Evolutionary conservation across 305 asterid species (phyloP).

Genomic region (Vinca major): DNA sequence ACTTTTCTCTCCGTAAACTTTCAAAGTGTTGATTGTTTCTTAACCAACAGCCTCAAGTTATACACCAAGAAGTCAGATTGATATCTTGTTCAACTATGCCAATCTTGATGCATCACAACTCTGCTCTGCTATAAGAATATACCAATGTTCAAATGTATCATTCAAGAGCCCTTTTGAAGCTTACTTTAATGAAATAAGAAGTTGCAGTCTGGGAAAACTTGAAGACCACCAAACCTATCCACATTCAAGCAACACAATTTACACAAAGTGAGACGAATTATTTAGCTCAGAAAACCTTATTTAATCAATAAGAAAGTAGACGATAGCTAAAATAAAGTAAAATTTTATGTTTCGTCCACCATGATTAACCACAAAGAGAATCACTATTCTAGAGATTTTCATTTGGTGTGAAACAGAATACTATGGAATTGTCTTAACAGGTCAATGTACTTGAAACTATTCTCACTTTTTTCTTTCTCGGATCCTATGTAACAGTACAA

Average conservation of each 20-base stretch:
- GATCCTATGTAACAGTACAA: background rate
- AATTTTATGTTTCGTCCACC: background rate
- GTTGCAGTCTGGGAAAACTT: background rate
- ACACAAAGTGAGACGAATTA: background rate
- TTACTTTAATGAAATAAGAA: background rate
- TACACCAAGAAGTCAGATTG: background rate
- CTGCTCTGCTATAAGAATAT: background rate
- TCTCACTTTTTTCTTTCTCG: background rate
- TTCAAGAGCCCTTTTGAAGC: constrained; percentile 1
- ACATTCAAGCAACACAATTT: background rate
- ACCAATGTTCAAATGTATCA: background rate
- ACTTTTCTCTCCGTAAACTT: background rate
- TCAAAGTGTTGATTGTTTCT: background rate
- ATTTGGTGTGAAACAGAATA: background rate
- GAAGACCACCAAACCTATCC: background rate
- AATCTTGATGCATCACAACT: background rate
- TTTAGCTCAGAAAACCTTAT: background rate
- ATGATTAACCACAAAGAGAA: background rate
- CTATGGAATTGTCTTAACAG: background rate
- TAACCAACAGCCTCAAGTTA: background rate
- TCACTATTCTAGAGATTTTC: background rate
- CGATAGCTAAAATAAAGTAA: background rate
- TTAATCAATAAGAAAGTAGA: background rate
- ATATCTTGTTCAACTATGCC: background rate
- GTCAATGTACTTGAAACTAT: background rate